Evolutionary conservation across 2,329 filamentous ascomycete species (phyloP).

Genomic region (Colletotrichum destructivum): DNA sequence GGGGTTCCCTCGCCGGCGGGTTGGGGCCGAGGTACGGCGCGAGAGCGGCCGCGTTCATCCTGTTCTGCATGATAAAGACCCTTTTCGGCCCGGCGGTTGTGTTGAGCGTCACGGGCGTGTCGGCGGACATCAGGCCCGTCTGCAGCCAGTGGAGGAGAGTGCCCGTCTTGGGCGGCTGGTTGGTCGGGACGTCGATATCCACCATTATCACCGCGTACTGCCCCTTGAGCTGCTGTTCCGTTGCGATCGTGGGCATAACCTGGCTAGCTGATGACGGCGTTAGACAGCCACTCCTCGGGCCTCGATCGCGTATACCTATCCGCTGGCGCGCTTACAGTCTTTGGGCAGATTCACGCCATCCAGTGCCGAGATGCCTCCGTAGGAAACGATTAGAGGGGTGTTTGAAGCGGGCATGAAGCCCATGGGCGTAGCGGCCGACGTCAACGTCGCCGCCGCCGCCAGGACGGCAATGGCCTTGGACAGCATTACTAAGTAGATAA

Average conservation of each 20-base stretch:
- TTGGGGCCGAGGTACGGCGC: slow-evolving; percentile 55
- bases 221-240: slow-evolving; percentile 41
- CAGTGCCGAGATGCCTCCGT: slow-evolving; percentile 52
- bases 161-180: slow-evolving; percentile 52
- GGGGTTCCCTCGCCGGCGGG: slow-evolving; percentile 55
- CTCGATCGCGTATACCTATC: not conserved
- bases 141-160: slow-evolving; percentile 66
- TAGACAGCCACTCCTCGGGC: not conserved
- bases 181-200: slow-evolving; percentile 63
- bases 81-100: slow-evolving; percentile 46
- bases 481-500: slow-evolving; percentile 49
- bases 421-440: slow-evolving; percentile 57
- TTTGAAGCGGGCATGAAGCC: slow-evolving; percentile 58
- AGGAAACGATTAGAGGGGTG: slow-evolving; percentile 58
- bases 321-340: slow-evolving; percentile 50
- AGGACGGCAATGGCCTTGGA: slow-evolving; percentile 50
- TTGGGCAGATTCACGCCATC: slow-evolving; percentile 57
- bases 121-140: slow-evolving; percentile 53
- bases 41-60: slow-evolving; percentile 36
- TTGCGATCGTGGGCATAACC: slow-evolving; percentile 39
- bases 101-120: slow-evolving; percentile 47
- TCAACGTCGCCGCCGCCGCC: slow-evolving; percentile 51
- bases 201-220: slow-evolving; percentile 58
- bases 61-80: slow-evolving; percentile 53
- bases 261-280: slow-evolving; percentile 31